phyloP scores from a whole-genome alignment of 495 filamentous ascomycete genomes.

The Aspergillus saccharolyticus region DNA sequence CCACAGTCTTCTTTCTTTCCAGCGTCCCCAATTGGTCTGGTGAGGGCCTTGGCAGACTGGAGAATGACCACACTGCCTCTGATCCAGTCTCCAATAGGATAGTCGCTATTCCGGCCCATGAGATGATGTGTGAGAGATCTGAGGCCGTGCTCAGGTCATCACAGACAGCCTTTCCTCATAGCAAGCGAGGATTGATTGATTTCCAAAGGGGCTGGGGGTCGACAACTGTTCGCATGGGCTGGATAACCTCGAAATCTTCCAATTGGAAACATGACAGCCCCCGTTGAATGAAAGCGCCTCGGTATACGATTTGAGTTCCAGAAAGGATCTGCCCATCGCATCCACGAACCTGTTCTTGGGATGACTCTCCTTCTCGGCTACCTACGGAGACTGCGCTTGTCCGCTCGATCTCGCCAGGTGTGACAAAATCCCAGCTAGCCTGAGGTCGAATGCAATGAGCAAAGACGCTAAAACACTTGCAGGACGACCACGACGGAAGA shows the following conservation, averaged over 20 bases:
- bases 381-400: not conserved
- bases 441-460: not conserved
- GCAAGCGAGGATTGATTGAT: not conserved
- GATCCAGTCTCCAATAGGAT: slow-evolving; percentile 4
- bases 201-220: slow-evolving; percentile 2
- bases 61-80: not conserved
- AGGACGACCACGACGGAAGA: not conserved
- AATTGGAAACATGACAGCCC: too few species aligned
- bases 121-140: too few species aligned
- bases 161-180: not conserved
- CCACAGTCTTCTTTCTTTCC: not conserved
- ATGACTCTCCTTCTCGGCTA: not conserved
- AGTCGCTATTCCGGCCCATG: not conserved
- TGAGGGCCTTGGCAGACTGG: not conserved
- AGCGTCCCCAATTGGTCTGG: slow-evolving; percentile 1
- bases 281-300: not conserved
- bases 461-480: not conserved
- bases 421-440: not conserved
- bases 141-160: too few species aligned
- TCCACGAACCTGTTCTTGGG: not conserved
- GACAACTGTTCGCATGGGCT: not conserved
- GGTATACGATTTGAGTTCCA: not conserved
- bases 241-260: not conserved
- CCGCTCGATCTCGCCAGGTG: not conserved
- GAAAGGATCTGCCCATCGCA: not conserved